Evolutionary conservation across 345 rosid genomes (phyloP), one percentile per base, ranked within the genome.

Genomic region (Rhizophora mangle): DNA sequence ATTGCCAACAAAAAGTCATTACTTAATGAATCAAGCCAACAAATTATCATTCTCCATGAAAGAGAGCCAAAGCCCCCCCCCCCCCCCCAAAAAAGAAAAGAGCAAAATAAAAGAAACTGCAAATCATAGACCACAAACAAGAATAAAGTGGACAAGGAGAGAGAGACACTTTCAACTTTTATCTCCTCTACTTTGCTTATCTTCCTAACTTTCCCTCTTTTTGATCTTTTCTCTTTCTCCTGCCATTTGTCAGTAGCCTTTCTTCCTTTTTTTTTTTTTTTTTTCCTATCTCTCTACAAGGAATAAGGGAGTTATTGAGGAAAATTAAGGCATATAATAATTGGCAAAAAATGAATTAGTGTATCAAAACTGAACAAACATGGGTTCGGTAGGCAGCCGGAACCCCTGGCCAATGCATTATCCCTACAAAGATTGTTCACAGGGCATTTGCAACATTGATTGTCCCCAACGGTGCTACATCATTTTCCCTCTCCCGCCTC

Each of bases 381-480:
- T 88, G 93, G 79, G 80, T 68, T 81, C 83, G 69, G 62, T 78
- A 0, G 63, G 74, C 54, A 73, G 68, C 57, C 83, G 80, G 30
- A 76, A 76, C 78, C 88, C 88, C 1, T 85, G 86, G 87, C 43
- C 83, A 29, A 74, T 88, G 3, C 80, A 78, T 43, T 75, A 68
- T 36, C 16, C 86, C 5, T 88, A 88, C 68, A 89, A 61, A 68
- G 98, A 91, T 67, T 93, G 98, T 67, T 89, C 97, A 2, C 88
- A 83, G 62, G 85, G 87, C 43, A 67, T 94, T 63, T 94, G 98
- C 63, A 91, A 86, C 86, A 68, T 88, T 8, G 89, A 88, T 74
- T 93, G 98, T 60, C 96, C 96, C 0, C 94, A 91, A 71, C 85
- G 96, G 94, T 93, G 97, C 74, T 89, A 86, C 80, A 68, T 85